phyloP scores from a whole-genome alignment of 2,329 filamentous ascomycete species.

The Cladosporium austrohemisphaericum region DNA sequence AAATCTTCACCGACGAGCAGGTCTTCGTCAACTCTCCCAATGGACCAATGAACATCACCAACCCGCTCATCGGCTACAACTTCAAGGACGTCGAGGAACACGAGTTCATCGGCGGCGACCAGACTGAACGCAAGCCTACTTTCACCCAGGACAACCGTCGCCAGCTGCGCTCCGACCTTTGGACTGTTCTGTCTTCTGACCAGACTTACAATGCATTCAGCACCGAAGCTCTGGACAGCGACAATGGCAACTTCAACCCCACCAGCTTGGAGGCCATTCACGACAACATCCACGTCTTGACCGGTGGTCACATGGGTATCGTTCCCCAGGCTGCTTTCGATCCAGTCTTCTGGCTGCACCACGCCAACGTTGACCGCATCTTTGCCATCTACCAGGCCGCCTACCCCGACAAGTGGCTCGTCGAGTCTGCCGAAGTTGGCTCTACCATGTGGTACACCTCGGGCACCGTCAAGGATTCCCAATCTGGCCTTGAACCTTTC shows the following conservation, averaged over 20 bases:
- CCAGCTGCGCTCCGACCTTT: slow-evolving; percentile 15
- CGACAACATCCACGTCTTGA: slow-evolving; percentile 15
- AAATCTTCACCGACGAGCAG: slow-evolving; percentile 20
- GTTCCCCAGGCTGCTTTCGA: slow-evolving; percentile 21
- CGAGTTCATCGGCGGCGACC: slow-evolving; percentile 9
- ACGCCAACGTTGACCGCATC: slow-evolving; percentile 20
- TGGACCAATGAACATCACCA: slow-evolving; percentile 16
- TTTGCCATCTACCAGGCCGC: slow-evolving; percentile 19
- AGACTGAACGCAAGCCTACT: slow-evolving; percentile 15
- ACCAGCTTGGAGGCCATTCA: slow-evolving; percentile 16
- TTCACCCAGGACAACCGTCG: slow-evolving; percentile 8
- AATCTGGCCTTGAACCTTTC: slow-evolving; percentile 58
- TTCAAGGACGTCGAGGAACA: slow-evolving; percentile 15
- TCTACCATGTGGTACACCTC: slow-evolving; percentile 10
- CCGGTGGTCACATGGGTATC: slow-evolving; percentile 16
- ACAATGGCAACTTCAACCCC: slow-evolving; percentile 13
- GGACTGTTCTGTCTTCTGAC: slow-evolving; percentile 15
- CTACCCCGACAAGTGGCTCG: slow-evolving; percentile 25
- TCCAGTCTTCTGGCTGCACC: slow-evolving; percentile 21
- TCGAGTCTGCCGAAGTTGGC: slow-evolving; percentile 4
- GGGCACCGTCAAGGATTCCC: slow-evolving; percentile 1
- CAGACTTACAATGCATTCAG: slow-evolving; percentile 15
- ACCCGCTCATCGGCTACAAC: slow-evolving; percentile 16
- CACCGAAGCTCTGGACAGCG: slow-evolving; percentile 6
- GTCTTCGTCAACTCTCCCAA: slow-evolving; percentile 25